Evolutionary conservation across 1,139 yeast genomes (phyloP).

Genomic region (Scheffersomyces parashehatae): DNA sequence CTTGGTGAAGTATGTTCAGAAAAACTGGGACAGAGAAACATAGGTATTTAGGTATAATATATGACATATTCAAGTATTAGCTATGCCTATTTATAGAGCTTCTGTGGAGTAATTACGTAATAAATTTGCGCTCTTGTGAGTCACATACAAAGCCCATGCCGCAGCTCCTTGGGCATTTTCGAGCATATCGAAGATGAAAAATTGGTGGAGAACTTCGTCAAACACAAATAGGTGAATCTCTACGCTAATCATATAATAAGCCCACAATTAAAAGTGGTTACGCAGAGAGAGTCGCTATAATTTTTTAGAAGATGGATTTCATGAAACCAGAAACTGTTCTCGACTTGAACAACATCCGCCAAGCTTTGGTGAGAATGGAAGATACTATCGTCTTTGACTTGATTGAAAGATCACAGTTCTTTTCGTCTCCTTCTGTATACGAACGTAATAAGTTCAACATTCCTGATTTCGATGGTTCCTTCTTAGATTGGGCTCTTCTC

Average conservation of each 20-base stretch:
- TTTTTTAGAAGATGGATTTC: slow-evolving; percentile 65
- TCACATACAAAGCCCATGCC: no score
- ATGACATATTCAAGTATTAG: no score
- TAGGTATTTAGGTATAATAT: background rate
- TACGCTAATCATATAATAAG: no score
- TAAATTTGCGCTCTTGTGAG: no score
- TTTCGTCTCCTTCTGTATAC: slow-evolving; percentile 74
- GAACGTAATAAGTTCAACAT: slow-evolving; percentile 56
- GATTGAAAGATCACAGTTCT: slow-evolving; percentile 91
- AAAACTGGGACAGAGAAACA: slow-evolving; percentile 17
- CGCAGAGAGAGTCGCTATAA: no score
- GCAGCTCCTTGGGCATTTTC: no score
- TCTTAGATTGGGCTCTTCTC: slow-evolving; percentile 80
- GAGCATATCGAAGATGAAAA: no score
- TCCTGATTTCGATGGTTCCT: slow-evolving; percentile 74
- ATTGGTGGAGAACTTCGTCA: no score
- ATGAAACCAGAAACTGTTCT: slow-evolving; percentile 81
- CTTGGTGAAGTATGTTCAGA: slow-evolving; percentile 34
- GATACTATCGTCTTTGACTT: slow-evolving; percentile 91
- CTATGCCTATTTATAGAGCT: no score
- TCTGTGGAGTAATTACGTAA: no score
- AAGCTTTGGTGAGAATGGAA: slow-evolving; percentile 87
- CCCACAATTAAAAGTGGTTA: no score
- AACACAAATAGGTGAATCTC: no score
- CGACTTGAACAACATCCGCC: slow-evolving; percentile 77